Evolutionary conservation across 305 asterid species (phyloP).

Genomic region (Fraxinus albicans): DNA sequence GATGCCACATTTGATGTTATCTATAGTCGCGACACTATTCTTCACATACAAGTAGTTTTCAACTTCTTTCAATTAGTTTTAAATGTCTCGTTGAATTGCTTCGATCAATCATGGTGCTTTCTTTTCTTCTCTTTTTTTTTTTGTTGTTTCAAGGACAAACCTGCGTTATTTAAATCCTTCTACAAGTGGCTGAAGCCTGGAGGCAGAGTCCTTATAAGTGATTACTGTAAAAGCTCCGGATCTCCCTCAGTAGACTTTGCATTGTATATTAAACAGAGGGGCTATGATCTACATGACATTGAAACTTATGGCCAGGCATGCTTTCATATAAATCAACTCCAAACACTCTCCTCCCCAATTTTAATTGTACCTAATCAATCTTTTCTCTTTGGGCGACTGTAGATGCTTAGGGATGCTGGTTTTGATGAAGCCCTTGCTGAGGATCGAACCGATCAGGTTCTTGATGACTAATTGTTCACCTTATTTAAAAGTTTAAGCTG

Average conservation of each 20-base stretch:
- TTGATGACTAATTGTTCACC: neutral
- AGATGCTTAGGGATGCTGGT: constrained; percentile 97
- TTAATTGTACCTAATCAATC: neutral
- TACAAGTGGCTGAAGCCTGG: constrained; percentile 99
- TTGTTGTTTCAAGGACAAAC: constrained; percentile 66
- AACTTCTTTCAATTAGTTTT: constrained; percentile 4
- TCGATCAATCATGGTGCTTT: neutral
- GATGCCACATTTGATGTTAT: constrained; percentile 79
- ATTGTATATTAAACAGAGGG: constrained; percentile 82
- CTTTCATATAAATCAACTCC: neutral
- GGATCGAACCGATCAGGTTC: constrained; percentile 93
- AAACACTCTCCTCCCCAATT: neutral
- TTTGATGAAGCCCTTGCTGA: constrained; percentile 78
- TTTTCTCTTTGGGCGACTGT: neutral
- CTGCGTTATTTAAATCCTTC: constrained; percentile 78
- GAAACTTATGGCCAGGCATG: constrained; percentile 82
- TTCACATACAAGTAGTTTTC: constrained; percentile 77
- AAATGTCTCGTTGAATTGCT: neutral
- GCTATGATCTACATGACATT: constrained; percentile 81
- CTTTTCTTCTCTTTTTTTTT: neutral
- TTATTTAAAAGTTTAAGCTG: neutral
- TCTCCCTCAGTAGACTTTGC: constrained; percentile 69
- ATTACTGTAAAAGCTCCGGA: constrained; percentile 83
- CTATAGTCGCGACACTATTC: constrained; percentile 95
- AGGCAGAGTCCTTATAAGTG: constrained; percentile 85